These are phyloP conservation scores for Cafeteria roenbergensis DNA, from an alignment of 108 stramenopile species.

Conservation along the genomic window DNA sequence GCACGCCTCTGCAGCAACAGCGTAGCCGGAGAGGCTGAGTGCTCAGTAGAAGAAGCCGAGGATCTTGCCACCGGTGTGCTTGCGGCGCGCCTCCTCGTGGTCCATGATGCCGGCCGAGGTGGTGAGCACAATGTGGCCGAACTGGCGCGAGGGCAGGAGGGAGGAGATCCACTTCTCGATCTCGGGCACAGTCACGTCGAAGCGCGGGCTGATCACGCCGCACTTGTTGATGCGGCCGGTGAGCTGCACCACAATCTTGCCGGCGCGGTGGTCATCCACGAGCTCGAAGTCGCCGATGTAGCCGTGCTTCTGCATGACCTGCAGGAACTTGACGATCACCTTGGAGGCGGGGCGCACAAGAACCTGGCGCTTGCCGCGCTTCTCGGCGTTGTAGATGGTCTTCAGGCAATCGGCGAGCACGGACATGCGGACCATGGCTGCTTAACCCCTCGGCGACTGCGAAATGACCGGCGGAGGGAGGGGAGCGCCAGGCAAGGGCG, in stretches of 20 bases:
- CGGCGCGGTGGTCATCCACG: constrained; percentile 94
- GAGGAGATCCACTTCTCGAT: constrained; percentile 95
- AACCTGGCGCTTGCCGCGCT: constrained; percentile 97
- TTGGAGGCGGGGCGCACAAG: constrained; percentile 95
- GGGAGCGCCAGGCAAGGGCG: too few species aligned
- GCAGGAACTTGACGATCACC: constrained; percentile 98
- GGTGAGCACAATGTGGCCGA: constrained; percentile 91
- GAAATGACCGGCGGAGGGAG: too few species aligned
- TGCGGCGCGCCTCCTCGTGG: constrained; percentile 97
- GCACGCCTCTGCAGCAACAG: too few species aligned
- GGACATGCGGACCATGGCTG: constrained; percentile 97
- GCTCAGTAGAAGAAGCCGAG: constrained; percentile 98
- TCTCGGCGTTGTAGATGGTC: constrained; percentile 99
- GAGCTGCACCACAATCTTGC: constrained; percentile 93
- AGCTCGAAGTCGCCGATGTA: constrained; percentile 99
- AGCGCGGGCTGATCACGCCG: constrained; percentile 93
- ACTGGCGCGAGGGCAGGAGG: constrained; percentile 90
- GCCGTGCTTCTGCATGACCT: constrained; percentile 97
- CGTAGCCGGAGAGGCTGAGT: too few species aligned
- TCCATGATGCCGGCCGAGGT: constrained; percentile 99
- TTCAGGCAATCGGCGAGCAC: constrained; percentile 99
- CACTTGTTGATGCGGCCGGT: constrained; percentile 92
- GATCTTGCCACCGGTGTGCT: constrained; percentile 99
- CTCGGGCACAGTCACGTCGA: constrained; percentile 74
- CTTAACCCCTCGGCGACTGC: too few species aligned